These are phyloP conservation scores for Aspergillus tamarii DNA, from an alignment of 2,329 filamentous ascomycete genomes.

Conservation along the genomic window DNA sequence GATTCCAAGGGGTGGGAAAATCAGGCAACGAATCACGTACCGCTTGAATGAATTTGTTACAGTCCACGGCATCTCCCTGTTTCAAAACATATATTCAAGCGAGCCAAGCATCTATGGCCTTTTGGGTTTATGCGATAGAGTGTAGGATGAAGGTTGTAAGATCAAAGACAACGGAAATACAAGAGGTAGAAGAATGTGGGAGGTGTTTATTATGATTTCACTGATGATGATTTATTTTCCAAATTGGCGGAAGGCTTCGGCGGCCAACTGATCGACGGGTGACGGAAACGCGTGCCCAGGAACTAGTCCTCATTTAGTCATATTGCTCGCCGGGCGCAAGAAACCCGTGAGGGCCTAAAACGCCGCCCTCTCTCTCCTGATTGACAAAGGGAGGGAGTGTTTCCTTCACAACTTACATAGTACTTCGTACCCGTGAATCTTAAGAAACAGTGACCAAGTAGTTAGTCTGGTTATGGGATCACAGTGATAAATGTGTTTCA, in stretches of 20 bases:
- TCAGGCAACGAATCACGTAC: constrained; percentile 31
- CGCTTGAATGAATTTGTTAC: constrained; percentile 56
- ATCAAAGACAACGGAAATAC: neutral
- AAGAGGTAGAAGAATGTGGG: neutral
- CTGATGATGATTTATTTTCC: constrained; percentile 25
- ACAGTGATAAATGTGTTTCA: neutral
- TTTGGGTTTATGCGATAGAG: neutral
- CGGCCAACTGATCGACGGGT: constrained; percentile 28
- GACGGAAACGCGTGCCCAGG: constrained; percentile 29
- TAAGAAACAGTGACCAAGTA: neutral
- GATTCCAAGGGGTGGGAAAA: constrained; percentile 10
- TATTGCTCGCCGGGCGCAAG: constrained; percentile 23
- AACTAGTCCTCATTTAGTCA: constrained; percentile 34
- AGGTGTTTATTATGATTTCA: constrained; percentile 10
- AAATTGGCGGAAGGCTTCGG: constrained; percentile 21
- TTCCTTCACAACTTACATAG: neutral
- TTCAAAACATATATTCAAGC: constrained; percentile 21
- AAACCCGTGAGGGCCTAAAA: neutral
- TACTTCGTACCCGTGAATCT: neutral
- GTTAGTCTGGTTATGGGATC: neutral
- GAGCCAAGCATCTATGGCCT: constrained; percentile 12
- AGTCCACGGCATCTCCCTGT: constrained; percentile 52
- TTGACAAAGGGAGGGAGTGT: neutral
- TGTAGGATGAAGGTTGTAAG: neutral
- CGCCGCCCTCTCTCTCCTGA: neutral